Conservation (phyloP, 2,329 filamentous ascomycete genomes). For the Exophiala alcalophila region DNA sequence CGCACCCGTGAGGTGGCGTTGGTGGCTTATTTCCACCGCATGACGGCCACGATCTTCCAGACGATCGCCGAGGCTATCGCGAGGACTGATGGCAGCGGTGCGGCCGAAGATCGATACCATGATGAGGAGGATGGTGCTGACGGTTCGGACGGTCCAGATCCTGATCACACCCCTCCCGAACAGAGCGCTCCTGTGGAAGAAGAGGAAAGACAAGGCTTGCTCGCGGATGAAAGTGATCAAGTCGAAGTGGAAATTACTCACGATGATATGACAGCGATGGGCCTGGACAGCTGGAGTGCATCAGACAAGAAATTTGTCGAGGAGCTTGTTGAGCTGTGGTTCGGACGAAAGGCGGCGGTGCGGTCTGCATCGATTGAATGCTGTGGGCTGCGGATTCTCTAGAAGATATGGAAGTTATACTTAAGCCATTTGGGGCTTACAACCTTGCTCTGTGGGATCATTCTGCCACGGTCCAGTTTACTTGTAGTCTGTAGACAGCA, state of each 20-base stretch:
- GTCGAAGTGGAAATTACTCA: slow-evolving; percentile 40
- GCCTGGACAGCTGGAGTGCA: slow-evolving; percentile 49
- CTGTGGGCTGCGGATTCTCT: slow-evolving; percentile 48
- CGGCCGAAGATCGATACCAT: slow-evolving; percentile 21
- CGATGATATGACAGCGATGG: slow-evolving; percentile 49
- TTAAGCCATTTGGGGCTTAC: no score
- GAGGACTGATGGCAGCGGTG: slow-evolving; percentile 37
- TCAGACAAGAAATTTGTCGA: slow-evolving; percentile 47
- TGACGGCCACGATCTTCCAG: slow-evolving; percentile 47
- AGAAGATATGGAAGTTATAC: no score
- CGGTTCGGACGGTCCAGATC: slow-evolving; percentile 17
- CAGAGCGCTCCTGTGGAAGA: slow-evolving; percentile 26
- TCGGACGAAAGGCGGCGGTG: slow-evolving; percentile 44
- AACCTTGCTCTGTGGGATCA: no score
- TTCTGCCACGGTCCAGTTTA: no score
- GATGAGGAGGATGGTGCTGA: slow-evolving; percentile 23
- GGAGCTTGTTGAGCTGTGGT: slow-evolving; percentile 47
- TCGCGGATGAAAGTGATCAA: slow-evolving; percentile 25
- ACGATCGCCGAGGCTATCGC: slow-evolving; percentile 42
- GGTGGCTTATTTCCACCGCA: slow-evolving; percentile 50
- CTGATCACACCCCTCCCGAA: slow-evolving; percentile 9
- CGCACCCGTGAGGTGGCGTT: slow-evolving; percentile 47
- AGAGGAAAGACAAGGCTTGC: slow-evolving; percentile 26
- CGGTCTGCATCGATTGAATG: slow-evolving; percentile 46
- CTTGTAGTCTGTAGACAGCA: no score